phyloP scores from a whole-genome alignment of 805 yeast species.

The Kuraishia piskuri region DNA sequence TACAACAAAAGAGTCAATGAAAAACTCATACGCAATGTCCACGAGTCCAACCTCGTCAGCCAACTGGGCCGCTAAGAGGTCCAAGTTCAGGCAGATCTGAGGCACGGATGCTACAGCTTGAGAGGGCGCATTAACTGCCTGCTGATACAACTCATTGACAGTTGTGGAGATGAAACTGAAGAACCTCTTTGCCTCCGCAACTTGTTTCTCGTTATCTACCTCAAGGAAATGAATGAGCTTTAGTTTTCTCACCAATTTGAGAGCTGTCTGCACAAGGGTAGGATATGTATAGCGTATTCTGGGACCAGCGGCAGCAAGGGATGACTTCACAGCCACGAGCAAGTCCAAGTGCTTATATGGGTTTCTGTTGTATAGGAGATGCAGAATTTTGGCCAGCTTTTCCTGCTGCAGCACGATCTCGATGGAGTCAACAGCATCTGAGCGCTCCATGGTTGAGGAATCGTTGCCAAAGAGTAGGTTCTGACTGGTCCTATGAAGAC shows the following conservation, averaged over 20 bases:
- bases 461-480: conserved; percentile 18
- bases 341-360: conserved; percentile 36
- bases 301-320: conserved; percentile 43
- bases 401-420: conserved; percentile 44
- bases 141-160: conserved; percentile 54
- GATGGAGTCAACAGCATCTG: conserved; percentile 17
- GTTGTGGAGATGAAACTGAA: conserved; percentile 69
- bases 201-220: conserved; percentile 12
- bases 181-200: conserved; percentile 20
- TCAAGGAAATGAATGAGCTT: conserved; percentile 17
- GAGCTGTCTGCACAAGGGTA: conserved; percentile 54
- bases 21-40: conserved; percentile 78
- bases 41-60: conserved; percentile 73
- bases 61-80: conserved; percentile 59
- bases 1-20: conserved; percentile 77
- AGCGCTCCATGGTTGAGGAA: conserved; percentile 10
- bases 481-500: conserved; percentile 17
- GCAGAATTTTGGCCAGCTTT: conserved; percentile 60
- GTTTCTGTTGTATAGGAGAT: conserved; percentile 46
- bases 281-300: conserved; percentile 67
- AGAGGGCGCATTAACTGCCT: conserved; percentile 17
- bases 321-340: conserved; percentile 34
- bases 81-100: conserved; percentile 31
- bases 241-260: conserved; percentile 49
- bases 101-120: conserved; percentile 26